These are phyloP conservation scores for Hymenoscyphus repandus DNA, from an alignment of 2,329 filamentous ascomycete genomes.

Conservation along the genomic window DNA sequence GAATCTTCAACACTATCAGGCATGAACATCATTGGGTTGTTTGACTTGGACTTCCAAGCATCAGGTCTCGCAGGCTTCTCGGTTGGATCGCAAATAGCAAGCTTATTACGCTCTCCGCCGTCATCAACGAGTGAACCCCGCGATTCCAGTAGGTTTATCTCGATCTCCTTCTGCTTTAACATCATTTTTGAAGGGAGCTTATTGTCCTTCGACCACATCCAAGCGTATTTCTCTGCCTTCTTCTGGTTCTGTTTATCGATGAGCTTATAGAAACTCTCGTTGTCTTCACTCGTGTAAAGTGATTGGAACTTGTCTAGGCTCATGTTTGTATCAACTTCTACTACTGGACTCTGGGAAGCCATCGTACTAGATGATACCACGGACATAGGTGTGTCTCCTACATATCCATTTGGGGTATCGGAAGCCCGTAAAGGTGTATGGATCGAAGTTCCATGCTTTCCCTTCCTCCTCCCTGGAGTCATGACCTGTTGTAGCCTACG, in stretches of 20 bases:
- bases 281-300: slow-evolving; percentile 95
- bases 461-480: slow-evolving; percentile 61
- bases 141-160: slow-evolving; percentile 45
- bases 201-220: slow-evolving; percentile 82
- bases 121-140: slow-evolving; percentile 47
- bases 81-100: slow-evolving; percentile 62
- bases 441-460: slow-evolving; percentile 30
- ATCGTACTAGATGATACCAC: slow-evolving; percentile 36
- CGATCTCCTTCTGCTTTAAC: slow-evolving; percentile 59
- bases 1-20: slow-evolving; percentile 60
- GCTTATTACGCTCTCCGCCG: slow-evolving; percentile 48
- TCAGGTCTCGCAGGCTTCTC: slow-evolving; percentile 73
- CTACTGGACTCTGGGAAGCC: slow-evolving; percentile 35
- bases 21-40: slow-evolving; percentile 84
- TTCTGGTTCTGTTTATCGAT: slow-evolving; percentile 88
- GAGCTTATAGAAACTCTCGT: slow-evolving; percentile 91
- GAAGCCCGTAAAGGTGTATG: slow-evolving; percentile 30
- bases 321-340: slow-evolving; percentile 64
- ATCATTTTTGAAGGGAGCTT: slow-evolving; percentile 79
- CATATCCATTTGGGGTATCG: slow-evolving; percentile 61
- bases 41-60: slow-evolving; percentile 67
- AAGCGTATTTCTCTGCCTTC: slow-evolving; percentile 76
- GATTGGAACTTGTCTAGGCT: slow-evolving; percentile 81
- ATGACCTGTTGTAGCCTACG: slow-evolving; percentile 70
- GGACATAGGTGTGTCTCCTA: slow-evolving; percentile 69